Conservation (phyloP, 2,329 filamentous ascomycete species). For the Monilinia polystroma region DNA sequence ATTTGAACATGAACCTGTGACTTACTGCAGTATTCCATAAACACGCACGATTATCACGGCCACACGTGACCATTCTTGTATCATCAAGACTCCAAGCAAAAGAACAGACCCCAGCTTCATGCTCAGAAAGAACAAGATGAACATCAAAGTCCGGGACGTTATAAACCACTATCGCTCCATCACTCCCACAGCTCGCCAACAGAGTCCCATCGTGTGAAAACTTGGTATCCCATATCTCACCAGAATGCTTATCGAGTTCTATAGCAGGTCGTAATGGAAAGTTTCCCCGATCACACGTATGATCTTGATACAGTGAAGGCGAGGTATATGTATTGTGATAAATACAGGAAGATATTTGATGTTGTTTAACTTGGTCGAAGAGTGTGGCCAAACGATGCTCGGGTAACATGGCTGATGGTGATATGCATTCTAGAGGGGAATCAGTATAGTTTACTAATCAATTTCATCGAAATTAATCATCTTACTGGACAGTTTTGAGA, state of each 20-base stretch:
- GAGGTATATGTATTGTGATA: slow-evolving; percentile 81
- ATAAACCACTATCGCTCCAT: slow-evolving; percentile 76
- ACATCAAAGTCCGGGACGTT: slow-evolving; percentile 69
- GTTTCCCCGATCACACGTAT: slow-evolving; percentile 73
- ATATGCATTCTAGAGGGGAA: slow-evolving; percentile 69
- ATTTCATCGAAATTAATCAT: slow-evolving; percentile 24
- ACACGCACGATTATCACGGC: slow-evolving; percentile 68
- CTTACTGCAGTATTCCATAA: slow-evolving; percentile 72
- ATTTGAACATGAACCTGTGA: slow-evolving; percentile 22
- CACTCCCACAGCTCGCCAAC: slow-evolving; percentile 78
- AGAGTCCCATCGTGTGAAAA: slow-evolving; percentile 86
- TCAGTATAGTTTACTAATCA: slow-evolving; percentile 30
- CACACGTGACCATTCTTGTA: slow-evolving; percentile 80
- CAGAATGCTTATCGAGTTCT: slow-evolving; percentile 69
- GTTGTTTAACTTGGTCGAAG: slow-evolving; percentile 78
- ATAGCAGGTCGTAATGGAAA: slow-evolving; percentile 74
- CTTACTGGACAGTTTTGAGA: slow-evolving; percentile 82
- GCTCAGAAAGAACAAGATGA: slow-evolving; percentile 60
- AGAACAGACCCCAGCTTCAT: slow-evolving; percentile 72
- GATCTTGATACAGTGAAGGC: slow-evolving; percentile 86
- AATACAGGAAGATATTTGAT: slow-evolving; percentile 77
- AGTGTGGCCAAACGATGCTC: slow-evolving; percentile 82
- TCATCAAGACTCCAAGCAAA: slow-evolving; percentile 92
- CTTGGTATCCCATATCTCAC: slow-evolving; percentile 88
- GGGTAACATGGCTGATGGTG: slow-evolving; percentile 94